These are phyloP conservation scores for Centaurea solstitialis DNA, from an alignment of 129 eudicot species.

Conservation along the genomic window DNA sequence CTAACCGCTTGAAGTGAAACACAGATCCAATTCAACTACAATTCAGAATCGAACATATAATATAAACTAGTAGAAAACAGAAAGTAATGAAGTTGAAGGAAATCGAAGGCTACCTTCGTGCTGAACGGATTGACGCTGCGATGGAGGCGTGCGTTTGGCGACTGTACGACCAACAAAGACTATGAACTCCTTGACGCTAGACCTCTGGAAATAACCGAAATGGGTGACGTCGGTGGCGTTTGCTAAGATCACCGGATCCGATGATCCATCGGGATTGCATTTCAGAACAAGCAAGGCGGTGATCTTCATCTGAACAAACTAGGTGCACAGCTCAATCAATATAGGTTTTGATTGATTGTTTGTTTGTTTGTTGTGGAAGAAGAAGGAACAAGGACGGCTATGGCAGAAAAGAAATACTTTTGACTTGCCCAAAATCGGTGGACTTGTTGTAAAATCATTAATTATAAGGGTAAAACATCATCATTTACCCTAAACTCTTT, in stretches of 20 bases:
- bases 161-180: conserved; percentile 90
- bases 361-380: conserved; percentile 14
- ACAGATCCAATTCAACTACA: conserved; percentile 18
- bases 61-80: neutral
- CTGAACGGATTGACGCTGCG: conserved; percentile 91
- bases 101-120: conserved; percentile 66
- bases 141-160: conserved; percentile 81
- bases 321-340: conserved; percentile 10
- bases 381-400: conserved; percentile 1
- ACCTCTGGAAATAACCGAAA: conserved; percentile 89
- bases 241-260: conserved; percentile 76
- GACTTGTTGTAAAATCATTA: no score
- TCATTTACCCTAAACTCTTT: no score
- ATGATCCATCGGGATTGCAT: conserved; percentile 57
- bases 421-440: conserved; percentile 24
- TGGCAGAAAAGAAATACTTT: conserved; percentile 15
- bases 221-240: conserved; percentile 81
- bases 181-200: conserved; percentile 83
- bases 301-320: conserved; percentile 69
- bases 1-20: neutral
- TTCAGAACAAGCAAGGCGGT: conserved; percentile 82
- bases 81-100: neutral
- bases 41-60: conserved; percentile 9
- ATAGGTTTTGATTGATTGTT: neutral
- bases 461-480: no score